phyloP scores from a whole-genome alignment of 2,329 filamentous ascomycete genomes.

The Aureobasidium lini region DNA sequence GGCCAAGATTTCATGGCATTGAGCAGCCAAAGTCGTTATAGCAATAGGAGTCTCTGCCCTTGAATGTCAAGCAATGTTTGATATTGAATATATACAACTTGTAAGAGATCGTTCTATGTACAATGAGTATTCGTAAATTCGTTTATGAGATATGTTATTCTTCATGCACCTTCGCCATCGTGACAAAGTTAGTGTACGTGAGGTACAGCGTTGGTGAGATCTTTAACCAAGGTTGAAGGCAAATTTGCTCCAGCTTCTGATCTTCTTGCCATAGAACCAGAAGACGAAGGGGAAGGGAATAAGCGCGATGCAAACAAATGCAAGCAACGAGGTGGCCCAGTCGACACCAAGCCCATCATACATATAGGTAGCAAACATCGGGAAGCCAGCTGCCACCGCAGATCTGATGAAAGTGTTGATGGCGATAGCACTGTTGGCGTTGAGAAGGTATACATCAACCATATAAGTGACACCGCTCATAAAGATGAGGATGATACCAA shows the following conservation, averaged over 20 bases:
- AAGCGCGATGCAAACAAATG: constrained; percentile 26
- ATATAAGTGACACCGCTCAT: constrained; percentile 19
- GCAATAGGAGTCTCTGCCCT: no score
- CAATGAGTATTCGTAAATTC: background rate
- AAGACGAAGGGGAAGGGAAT: constrained; percentile 25
- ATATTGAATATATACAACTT: background rate
- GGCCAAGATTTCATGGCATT: no score
- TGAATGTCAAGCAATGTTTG: no score
- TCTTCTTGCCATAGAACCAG: constrained; percentile 23
- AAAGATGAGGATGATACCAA: constrained; percentile 14
- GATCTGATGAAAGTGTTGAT: constrained; percentile 31
- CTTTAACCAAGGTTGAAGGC: constrained; percentile 12
- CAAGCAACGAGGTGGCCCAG: constrained; percentile 29
- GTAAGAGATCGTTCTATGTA: background rate
- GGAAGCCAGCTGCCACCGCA: constrained; percentile 29
- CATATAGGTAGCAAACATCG: constrained; percentile 28
- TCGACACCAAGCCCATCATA: constrained; percentile 28
- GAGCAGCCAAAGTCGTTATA: background rate
- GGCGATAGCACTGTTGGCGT: constrained; percentile 25
- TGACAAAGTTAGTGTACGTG: no score
- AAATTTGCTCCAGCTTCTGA: constrained; percentile 22
- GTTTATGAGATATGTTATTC: background rate
- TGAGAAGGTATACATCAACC: constrained; percentile 31
- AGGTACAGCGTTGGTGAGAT: no score
- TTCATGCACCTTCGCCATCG: background rate